Percentiles rank a stretch among this genome's conserved stretches.
Evolutionary conservation across 331 rosid species (phyloP).

Genomic region (Malus hybrid): DNA sequence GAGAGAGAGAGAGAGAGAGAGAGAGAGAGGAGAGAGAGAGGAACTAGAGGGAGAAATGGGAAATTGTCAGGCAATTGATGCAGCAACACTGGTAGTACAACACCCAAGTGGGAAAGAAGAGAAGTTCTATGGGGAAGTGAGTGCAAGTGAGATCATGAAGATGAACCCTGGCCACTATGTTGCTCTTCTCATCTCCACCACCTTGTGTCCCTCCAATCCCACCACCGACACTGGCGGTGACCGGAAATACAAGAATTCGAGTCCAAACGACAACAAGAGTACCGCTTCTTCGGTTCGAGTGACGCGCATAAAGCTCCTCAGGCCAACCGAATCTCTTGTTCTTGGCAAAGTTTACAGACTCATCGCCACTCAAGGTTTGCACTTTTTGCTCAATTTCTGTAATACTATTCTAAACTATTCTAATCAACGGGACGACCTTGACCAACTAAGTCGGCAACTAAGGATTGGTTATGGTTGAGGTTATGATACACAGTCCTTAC

Average conservation of each 20-base stretch:
- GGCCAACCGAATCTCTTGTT: conserved; percentile 77
- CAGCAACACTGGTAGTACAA: conserved; percentile 78
- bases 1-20: not conserved
- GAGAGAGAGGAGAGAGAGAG: not conserved
- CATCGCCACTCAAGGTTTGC: conserved; percentile 69
- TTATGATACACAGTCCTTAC: not conserved
- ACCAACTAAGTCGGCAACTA: not conserved
- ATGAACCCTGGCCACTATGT: conserved; percentile 88
- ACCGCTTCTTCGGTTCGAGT: conserved; percentile 42
- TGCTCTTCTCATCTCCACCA: conserved; percentile 88
- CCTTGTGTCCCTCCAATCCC: conserved; percentile 43
- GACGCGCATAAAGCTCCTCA: conserved; percentile 85
- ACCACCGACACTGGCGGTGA: conserved; percentile 10
- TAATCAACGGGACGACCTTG: not conserved
- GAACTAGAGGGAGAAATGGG: conserved; percentile 49
- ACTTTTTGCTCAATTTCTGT: not conserved
- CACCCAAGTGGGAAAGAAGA: conserved; percentile 88
- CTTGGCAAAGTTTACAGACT: conserved; percentile 95
- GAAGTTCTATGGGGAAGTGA: conserved; percentile 59
- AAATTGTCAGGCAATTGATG: conserved; percentile 90
- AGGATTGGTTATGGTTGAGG: not conserved
- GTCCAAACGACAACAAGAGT: not conserved
- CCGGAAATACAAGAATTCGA: conserved; percentile 6
- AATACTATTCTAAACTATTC: not conserved
- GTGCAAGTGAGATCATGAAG: conserved; percentile 80